Conservation (phyloP, 1,139 yeast species). For the Geotrichum carabidarum region DNA sequence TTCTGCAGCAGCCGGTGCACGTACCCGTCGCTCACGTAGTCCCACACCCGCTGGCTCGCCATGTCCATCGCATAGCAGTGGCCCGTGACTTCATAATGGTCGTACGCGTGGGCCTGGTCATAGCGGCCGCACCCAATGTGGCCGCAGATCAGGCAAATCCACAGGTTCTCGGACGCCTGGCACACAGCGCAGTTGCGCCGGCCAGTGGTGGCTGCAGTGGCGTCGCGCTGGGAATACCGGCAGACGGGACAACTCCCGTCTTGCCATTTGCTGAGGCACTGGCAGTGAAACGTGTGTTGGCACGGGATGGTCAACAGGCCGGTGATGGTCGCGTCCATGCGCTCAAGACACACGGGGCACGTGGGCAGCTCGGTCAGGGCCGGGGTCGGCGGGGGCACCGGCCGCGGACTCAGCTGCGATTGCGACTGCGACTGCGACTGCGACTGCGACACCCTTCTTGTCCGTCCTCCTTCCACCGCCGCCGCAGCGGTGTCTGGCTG, state of each 20-base stretch:
- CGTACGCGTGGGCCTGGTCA: constrained; percentile 79
- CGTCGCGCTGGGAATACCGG: constrained; percentile 53
- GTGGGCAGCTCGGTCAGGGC: constrained; percentile 68
- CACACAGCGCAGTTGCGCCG: constrained; percentile 45
- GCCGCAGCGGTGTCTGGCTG: not conserved
- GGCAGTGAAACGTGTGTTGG: constrained; percentile 91
- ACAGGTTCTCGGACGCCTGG: constrained; percentile 60
- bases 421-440: constrained; percentile 6
- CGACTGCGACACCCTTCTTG: not conserved
- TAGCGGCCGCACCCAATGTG: constrained; percentile 87
- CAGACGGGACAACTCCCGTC: constrained; percentile 93
- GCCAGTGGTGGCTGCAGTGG: constrained; percentile 1
- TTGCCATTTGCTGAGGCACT: constrained; percentile 81
- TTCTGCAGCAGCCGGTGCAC: constrained; percentile 84
- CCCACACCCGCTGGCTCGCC: constrained; percentile 86
- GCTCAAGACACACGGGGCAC: constrained; percentile 88
- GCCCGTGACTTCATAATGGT: constrained; percentile 70
- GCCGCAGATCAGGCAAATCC: constrained; percentile 92
- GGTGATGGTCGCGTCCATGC: constrained; percentile 77
- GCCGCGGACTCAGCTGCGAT: constrained; percentile 19
- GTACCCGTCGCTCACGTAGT: constrained; percentile 85
- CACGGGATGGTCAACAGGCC: constrained; percentile 87
- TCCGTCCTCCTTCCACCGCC: constrained; percentile 2
- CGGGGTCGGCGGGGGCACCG: constrained; percentile 35
- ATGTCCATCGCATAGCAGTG: constrained; percentile 94